Percentiles rank a stretch among this genome's conserved stretches.
phyloP scores from a whole-genome alignment of 441 rosid genomes.

The Populus hybrid region DNA sequence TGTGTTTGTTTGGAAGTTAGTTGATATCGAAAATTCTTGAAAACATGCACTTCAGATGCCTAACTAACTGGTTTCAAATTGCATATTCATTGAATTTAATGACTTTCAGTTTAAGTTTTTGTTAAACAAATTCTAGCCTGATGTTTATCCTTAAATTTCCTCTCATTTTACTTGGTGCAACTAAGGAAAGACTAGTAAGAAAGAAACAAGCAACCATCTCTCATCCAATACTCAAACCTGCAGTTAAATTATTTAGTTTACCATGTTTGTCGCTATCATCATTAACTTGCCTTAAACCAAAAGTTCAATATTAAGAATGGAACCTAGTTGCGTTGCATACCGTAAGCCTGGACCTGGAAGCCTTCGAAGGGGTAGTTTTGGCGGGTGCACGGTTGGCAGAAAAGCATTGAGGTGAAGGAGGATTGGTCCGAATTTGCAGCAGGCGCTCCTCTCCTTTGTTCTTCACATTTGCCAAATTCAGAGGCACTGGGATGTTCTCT shows the following conservation, averaged over 20 bases:
- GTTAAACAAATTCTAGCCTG: background rate
- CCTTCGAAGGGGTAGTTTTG: slow-evolving; percentile 40
- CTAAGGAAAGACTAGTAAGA: background rate
- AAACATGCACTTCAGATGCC: background rate
- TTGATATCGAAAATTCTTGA: too few species aligned
- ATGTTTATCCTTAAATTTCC: background rate
- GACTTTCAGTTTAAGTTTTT: background rate
- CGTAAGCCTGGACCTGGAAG: slow-evolving; percentile 49
- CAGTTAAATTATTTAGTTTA: background rate
- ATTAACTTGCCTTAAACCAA: background rate
- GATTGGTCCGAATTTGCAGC: slow-evolving; percentile 65
- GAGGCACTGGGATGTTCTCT: slow-evolving; percentile 42
- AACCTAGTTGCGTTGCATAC: slow-evolving; percentile 32
- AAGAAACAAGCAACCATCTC: background rate
- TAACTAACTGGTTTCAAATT: background rate
- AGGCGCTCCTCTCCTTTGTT: slow-evolving; percentile 46
- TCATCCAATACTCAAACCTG: background rate
- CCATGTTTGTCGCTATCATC: background rate
- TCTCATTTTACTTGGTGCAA: background rate
- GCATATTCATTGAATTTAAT: background rate
- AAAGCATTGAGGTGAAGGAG: slow-evolving; percentile 96
- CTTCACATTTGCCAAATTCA: slow-evolving; percentile 48
- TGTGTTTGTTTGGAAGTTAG: too few species aligned
- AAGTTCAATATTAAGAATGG: background rate
- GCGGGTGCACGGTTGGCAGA: slow-evolving; percentile 43